Percentiles rank a stretch among this genome's conserved stretches.
phyloP scores from a whole-genome alignment of 257 asterid genomes.

The Lycium barbarum region DNA sequence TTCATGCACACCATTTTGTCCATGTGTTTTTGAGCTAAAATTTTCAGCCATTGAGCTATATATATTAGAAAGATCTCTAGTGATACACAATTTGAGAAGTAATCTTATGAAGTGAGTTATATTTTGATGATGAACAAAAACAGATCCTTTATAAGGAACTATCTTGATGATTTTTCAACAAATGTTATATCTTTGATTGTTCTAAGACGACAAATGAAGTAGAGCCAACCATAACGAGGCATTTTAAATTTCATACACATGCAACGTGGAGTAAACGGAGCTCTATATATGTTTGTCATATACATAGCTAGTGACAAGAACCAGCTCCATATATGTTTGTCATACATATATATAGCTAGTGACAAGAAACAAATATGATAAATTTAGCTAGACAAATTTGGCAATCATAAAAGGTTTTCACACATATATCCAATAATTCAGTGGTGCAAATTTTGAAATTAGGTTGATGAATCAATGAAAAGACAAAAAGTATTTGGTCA shows the following conservation, averaged over 20 bases:
- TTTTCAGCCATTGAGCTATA: background rate
- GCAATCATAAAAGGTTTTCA: background rate
- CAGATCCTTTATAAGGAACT: background rate
- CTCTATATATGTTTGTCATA: too few relatives aligned
- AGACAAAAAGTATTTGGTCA: too few relatives aligned
- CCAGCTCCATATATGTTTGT: too few relatives aligned
- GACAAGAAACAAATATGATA: background rate
- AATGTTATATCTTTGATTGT: too few relatives aligned
- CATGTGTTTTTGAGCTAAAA: background rate
- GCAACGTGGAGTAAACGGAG: too few relatives aligned
- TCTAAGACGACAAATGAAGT: background rate
- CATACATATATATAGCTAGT: background rate
- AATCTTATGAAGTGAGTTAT: background rate
- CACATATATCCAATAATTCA: background rate
- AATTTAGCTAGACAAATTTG: background rate
- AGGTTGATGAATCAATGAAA: too few relatives aligned
- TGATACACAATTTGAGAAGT: background rate
- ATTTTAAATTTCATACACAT: background rate
- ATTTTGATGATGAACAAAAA: constrained; percentile 4
- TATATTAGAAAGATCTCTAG: background rate
- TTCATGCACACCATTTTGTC: background rate
- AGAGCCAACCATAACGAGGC: background rate
- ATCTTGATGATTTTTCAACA: too few relatives aligned
- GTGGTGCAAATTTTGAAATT: too few relatives aligned
- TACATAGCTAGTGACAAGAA: too few relatives aligned